These are phyloP conservation scores for Herpetomonas samuelpessoai DNA, from an alignment of 208 protist species.

Conservation along the genomic window DNA sequence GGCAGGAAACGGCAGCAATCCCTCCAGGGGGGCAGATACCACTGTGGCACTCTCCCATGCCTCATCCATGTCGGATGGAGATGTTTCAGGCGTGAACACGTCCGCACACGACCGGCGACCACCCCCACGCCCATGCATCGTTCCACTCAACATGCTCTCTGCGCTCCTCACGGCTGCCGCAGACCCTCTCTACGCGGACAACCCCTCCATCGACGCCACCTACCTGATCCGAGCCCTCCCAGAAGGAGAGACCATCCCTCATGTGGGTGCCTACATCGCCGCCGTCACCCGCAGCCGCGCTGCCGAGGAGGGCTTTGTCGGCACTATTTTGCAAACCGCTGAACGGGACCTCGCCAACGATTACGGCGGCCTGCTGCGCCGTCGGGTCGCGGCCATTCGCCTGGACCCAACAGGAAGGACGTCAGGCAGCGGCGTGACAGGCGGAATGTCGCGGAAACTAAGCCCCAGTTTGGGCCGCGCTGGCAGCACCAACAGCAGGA, in stretches of 20 bases:
- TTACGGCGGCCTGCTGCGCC: conserved; percentile 33
- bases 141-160: conserved; percentile 58
- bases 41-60: not conserved
- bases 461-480: no score
- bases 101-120: not conserved
- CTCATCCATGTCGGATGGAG: not conserved
- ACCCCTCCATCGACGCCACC: conserved; percentile 42
- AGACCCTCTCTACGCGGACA: conserved; percentile 40
- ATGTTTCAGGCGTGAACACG: no score
- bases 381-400: conserved; percentile 29
- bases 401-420: no score
- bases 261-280: conserved; percentile 42
- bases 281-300: conserved; percentile 41
- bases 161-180: conserved; percentile 44
- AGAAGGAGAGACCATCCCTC: conserved; percentile 41
- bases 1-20: not conserved
- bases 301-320: conserved; percentile 34
- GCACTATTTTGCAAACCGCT: conserved; percentile 39
- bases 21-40: not conserved
- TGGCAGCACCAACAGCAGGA: no score
- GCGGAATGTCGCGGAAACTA: no score
- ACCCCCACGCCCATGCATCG: conserved; percentile 28
- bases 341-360: conserved; percentile 40
- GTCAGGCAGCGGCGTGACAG: no score
- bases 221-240: conserved; percentile 48